phyloP scores from a whole-genome alignment of 257 asterid genomes.

The Jacaranda copaia region DNA sequence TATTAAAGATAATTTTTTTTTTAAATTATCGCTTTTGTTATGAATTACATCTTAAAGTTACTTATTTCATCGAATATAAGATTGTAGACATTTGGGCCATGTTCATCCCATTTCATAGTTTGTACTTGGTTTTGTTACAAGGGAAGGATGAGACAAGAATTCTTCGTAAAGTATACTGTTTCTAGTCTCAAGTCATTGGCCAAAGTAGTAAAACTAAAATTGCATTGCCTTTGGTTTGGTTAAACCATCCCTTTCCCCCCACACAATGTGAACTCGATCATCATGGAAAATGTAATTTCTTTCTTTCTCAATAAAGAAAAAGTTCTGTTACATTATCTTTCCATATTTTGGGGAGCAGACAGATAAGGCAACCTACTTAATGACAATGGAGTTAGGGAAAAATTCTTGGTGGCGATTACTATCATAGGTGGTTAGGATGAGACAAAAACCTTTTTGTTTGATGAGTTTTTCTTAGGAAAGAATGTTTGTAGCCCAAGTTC shows the following conservation, averaged over 20 bases:
- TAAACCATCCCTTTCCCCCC: background rate
- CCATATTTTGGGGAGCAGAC: background rate
- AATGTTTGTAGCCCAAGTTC: conserved; percentile 36
- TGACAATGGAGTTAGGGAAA: background rate
- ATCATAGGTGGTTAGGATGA: background rate
- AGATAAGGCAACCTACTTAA: background rate
- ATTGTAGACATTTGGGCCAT: background rate
- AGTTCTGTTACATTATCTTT: no score
- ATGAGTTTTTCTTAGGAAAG: conserved; percentile 28
- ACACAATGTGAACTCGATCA: background rate
- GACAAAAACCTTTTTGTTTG: conserved; percentile 9
- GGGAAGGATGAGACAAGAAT: background rate
- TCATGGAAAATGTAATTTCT: background rate
- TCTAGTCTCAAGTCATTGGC: background rate
- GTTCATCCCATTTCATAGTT: background rate
- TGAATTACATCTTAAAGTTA: no score
- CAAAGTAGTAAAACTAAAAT: background rate
- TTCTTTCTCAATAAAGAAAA: no score
- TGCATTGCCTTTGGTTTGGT: background rate
- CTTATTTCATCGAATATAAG: no score
- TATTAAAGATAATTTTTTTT: no score
- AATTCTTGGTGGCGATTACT: background rate
- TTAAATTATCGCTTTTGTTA: no score
- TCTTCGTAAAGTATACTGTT: background rate
- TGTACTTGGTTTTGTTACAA: background rate